Evolutionary conservation across 805 yeast genomes (phyloP).

Genomic region (Cyberlindnera meyerae): DNA sequence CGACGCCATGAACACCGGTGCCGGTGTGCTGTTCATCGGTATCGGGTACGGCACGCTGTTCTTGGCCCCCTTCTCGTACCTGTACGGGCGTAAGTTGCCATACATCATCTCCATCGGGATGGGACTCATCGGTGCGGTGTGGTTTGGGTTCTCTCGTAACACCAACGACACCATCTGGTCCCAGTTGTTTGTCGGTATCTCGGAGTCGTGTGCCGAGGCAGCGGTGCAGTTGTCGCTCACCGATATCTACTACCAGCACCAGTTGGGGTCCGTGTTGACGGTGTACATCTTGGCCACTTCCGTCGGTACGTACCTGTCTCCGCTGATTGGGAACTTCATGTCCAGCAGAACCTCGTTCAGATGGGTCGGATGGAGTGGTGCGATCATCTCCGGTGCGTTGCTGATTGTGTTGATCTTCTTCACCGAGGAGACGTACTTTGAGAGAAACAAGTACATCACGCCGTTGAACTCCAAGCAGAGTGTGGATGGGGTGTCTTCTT

Average conservation of each 20-base stretch:
- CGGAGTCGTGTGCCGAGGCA: conserved; percentile 75
- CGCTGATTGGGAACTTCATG: conserved; percentile 72
- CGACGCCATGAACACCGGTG: conserved; percentile 71
- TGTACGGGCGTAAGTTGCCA: conserved; percentile 64
- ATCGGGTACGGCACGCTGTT: conserved; percentile 63
- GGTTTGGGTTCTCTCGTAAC: conserved; percentile 57
- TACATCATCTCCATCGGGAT: conserved; percentile 55
- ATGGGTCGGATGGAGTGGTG: conserved; percentile 73
- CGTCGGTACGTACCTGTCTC: conserved; percentile 75
- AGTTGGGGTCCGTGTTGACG: conserved; percentile 67
- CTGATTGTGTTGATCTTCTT: conserved; percentile 50
- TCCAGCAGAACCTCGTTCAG: conserved; percentile 57
- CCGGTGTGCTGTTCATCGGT: conserved; percentile 69
- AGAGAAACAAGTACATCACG: conserved; percentile 41
- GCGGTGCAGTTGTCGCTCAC: conserved; percentile 63
- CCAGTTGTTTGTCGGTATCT: conserved; percentile 73
- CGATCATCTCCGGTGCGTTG: conserved; percentile 58
- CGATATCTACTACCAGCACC: conserved; percentile 75
- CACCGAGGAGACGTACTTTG: conserved; percentile 70
- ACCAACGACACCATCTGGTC: conserved; percentile 70
- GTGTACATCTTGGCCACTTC: conserved; percentile 71
- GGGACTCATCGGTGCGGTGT: conserved; percentile 61
- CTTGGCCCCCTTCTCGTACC: conserved; percentile 61
- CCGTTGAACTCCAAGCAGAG: conserved; percentile 24
- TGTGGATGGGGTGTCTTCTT: too few relatives aligned